Evolutionary conservation across 2,329 filamentous ascomycete genomes (phyloP).

Genomic region (Verticillium nonalfalfae): DNA sequence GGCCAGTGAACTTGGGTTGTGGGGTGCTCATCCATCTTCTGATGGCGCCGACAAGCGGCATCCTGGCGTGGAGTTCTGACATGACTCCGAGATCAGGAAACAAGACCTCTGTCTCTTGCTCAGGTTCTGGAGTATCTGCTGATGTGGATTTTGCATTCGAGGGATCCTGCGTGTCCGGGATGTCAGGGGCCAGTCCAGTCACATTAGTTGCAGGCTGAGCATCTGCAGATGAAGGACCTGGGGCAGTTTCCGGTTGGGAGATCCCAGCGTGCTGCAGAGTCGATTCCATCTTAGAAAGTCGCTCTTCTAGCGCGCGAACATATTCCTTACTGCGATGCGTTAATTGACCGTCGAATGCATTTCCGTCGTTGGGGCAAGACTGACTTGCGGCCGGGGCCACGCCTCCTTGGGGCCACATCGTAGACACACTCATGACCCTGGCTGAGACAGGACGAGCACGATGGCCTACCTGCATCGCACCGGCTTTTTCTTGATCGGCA

Average conservation of each 20-base stretch:
- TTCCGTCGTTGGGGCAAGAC: no score
- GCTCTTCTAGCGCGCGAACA: constrained; percentile 7
- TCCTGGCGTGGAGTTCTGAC: neutral
- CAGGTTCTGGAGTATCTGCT: neutral
- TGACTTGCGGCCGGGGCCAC: constrained; percentile 8
- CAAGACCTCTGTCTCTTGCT: neutral
- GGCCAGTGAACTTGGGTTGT: constrained; percentile 6
- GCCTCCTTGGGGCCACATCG: constrained; percentile 6
- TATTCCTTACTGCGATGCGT: constrained; percentile 6
- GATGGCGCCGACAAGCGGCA: constrained; percentile 6
- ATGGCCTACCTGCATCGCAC: constrained; percentile 7
- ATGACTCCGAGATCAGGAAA: neutral
- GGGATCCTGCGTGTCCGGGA: neutral
- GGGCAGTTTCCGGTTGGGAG: neutral
- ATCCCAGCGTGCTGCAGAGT: neutral
- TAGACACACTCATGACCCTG: constrained; percentile 7
- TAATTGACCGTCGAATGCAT: neutral
- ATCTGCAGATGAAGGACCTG: neutral
- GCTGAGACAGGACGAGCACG: constrained; percentile 6
- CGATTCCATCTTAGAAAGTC: constrained; percentile 10
- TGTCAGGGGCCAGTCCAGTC: no score
- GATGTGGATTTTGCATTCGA: neutral
- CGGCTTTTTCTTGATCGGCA: constrained; percentile 10
- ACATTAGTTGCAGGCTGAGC: neutral
- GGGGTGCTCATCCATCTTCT: constrained; percentile 4